phyloP scores from a whole-genome alignment of 768 basidiomycete species.

The Tubosaeta sp. region DNA sequence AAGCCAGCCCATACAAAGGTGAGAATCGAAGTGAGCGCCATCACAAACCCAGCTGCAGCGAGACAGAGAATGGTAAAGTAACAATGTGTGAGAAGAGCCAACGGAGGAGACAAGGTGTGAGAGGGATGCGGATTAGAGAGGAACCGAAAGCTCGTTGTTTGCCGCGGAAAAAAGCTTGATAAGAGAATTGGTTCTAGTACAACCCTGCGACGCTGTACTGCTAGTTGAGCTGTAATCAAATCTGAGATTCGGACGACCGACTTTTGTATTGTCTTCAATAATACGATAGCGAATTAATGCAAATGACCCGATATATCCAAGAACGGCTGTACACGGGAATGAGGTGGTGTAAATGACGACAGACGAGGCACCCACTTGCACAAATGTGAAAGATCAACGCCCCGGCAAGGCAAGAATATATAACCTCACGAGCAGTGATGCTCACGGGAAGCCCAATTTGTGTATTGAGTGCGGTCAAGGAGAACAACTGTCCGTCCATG shows the following conservation, averaged over 20 bases:
- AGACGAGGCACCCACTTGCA: slow-evolving; percentile 18
- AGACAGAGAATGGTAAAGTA: slow-evolving; percentile 25
- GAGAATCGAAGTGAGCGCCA: slow-evolving; percentile 25
- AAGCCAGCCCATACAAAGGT: slow-evolving; percentile 25
- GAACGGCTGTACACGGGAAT: slow-evolving; percentile 17
- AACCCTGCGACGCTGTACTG: slow-evolving; percentile 9
- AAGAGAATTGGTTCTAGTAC: slow-evolving; percentile 16
- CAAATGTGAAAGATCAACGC: slow-evolving; percentile 30
- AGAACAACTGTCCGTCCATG: slow-evolving; percentile 26
- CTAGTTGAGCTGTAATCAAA: slow-evolving; percentile 1
- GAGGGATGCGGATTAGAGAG: not conserved
- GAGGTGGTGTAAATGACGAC: not conserved
- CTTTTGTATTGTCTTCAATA: slow-evolving; percentile 18
- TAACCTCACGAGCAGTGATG: slow-evolving; percentile 14
- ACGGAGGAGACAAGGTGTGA: slow-evolving; percentile 4
- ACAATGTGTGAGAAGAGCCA: slow-evolving; percentile 22
- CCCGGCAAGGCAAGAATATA: slow-evolving; percentile 28
- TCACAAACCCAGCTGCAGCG: slow-evolving; percentile 20
- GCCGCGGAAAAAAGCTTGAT: not conserved
- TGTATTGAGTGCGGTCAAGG: slow-evolving; percentile 22
- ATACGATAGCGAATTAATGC: slow-evolving; percentile 27
- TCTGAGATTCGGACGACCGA: not conserved
- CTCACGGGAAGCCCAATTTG: slow-evolving; percentile 9
- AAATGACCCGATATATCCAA: slow-evolving; percentile 28
- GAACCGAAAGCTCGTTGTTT: not conserved